Base-by-base conservation (phyloP, 2,329 filamentous ascomycete genomes). In the Pseudogymnoascus sp. region DNA sequence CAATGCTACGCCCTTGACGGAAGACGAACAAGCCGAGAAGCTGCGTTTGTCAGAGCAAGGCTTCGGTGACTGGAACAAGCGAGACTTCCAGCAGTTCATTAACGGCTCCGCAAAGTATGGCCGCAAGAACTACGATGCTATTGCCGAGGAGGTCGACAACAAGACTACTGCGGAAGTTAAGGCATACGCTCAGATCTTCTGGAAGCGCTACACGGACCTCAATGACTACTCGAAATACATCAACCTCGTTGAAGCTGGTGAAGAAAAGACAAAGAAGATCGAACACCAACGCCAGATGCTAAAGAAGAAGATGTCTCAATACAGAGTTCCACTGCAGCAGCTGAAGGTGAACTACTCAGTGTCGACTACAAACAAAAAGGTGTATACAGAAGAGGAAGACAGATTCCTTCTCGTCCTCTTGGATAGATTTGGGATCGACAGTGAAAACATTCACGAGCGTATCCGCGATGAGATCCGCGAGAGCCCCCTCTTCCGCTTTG, bases 341-440 rank as follows among this genome's bases (percentile, higher is more conserved):
- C 86, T 99, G 72, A 96, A 96, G 81, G 92, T 99, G 79, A 97
- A 96, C 78, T 99, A 99, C 77, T 96, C 93, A 0, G 95, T 99
- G 28, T 96, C 92, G 5, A 99, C 95, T 1, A 99, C 96, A 8
- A 99, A 99, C 84, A 99, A 99, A 80, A 99, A 99, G 79, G 93
- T 99, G 0, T 99, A 99, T 75, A 97, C 93, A 0, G 96, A 99
- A 74, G 95, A 99, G 73, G 95, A 99, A 75, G 95, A 99, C 73
- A 86, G 95, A 3, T 99, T 99, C 77, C 77, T 99, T 61, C 82
- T 99, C 36, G 93, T 99, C 60, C 88, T 97, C 77, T 82, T 99
- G 5, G 92, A 99, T 77, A 90, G 88, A 75, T 89, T 92, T 70
- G 95, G 96, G 5, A 87, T 99, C 37, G 96, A 99, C 73, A 89